phyloP scores from a whole-genome alignment of 305 asterid species.

The Solanum hybrid region DNA sequence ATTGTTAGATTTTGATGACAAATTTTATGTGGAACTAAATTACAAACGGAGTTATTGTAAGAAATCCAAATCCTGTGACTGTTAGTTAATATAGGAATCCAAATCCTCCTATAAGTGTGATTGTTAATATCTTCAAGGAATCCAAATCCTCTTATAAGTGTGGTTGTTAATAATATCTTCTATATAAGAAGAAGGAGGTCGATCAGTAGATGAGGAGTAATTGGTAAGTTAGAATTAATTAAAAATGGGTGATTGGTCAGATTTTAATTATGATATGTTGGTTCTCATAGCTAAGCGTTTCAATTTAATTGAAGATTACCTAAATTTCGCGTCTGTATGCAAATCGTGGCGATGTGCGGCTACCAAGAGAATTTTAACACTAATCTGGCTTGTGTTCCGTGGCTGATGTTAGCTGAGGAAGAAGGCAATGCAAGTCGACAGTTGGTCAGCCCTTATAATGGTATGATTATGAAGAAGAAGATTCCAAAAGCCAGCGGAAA shows the following conservation, averaged over 20 bases:
- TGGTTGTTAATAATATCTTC: neutral
- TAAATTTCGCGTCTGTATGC: neutral
- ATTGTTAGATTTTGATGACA: no score
- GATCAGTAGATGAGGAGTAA: neutral
- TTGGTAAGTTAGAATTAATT: no score
- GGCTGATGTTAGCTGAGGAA: neutral
- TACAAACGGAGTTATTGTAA: no score
- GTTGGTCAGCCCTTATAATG: neutral
- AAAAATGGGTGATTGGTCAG: neutral
- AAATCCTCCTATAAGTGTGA: no score
- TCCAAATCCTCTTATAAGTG: neutral
- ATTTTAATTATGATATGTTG: neutral
- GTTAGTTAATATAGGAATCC: no score
- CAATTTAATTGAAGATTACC: neutral
- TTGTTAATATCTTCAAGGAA: neutral
- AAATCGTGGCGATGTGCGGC: neutral
- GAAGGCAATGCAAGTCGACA: neutral
- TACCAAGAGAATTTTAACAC: neutral
- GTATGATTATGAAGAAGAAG: neutral
- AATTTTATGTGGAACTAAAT: no score
- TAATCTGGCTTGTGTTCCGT: neutral
- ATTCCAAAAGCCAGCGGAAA: neutral
- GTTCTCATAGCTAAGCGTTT: neutral
- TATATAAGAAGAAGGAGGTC: neutral
- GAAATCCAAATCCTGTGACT: no score